phyloP scores from a whole-genome alignment of 2,329 filamentous ascomycete genomes.

The Colletotrichum limetticola region DNA sequence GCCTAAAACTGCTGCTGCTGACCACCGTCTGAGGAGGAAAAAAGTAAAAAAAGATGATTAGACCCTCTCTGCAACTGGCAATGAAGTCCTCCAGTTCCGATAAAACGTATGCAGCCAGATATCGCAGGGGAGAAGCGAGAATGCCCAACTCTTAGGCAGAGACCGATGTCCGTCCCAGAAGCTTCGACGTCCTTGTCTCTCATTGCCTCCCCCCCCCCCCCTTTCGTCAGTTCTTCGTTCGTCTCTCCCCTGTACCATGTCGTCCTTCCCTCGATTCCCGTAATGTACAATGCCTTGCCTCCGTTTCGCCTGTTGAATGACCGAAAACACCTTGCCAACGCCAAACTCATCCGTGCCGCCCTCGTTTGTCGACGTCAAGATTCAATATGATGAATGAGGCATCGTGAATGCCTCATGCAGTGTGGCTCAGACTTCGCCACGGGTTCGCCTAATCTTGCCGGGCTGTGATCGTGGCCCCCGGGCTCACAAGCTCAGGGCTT shows the following conservation, averaged over 20 bases:
- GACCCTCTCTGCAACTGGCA: background rate
- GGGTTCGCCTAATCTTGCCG: conserved; percentile 14
- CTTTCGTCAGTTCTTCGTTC: conserved; percentile 7
- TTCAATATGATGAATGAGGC: conserved; percentile 1
- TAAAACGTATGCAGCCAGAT: conserved; percentile 21
- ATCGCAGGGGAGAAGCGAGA: background rate
- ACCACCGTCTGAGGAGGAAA: background rate
- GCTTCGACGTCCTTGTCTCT: background rate
- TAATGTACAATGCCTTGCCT: conserved; percentile 32
- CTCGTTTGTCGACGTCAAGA: conserved; percentile 33
- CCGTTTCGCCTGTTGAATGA: conserved; percentile 35
- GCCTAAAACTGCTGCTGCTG: conserved; percentile 1
- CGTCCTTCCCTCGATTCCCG: conserved; percentile 4
- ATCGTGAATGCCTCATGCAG: background rate
- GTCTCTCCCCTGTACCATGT: background rate
- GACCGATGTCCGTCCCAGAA: background rate
- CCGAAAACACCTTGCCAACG: conserved; percentile 32
- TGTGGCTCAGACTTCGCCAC: background rate
- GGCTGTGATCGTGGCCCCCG: conserved; percentile 33
- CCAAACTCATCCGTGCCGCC: conserved; percentile 28
- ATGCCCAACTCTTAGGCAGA: background rate
- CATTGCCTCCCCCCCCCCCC: background rate
- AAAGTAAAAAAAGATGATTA: background rate
- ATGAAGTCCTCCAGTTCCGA: background rate
- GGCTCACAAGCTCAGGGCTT: conserved; percentile 31